Base-by-base conservation (phyloP, 805 yeast species). In the Cyberlindnera samutprakarnensis region DNA sequence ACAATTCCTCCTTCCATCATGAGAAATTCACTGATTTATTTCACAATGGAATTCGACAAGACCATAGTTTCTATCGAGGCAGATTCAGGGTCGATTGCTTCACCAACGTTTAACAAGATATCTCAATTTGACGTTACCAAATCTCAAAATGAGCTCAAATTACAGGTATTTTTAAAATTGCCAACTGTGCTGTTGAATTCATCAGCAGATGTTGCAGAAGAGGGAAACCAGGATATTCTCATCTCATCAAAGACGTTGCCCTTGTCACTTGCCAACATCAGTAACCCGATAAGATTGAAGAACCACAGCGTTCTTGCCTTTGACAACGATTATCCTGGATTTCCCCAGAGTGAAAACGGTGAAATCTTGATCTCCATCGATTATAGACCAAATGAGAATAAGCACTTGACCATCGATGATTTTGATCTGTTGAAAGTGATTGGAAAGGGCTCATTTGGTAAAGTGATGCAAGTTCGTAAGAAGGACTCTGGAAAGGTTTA, bases 391-490 rank as follows among this genome's bases (percentile, higher is more conserved):
- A 64, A 71, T 33, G 71, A 60, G 42, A 74, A 72, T 53, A 73
- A 78, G 42, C 80, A 81, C 30, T 64, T 92, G 30, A 68, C 86
- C 1, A 86, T 92, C 44, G 95, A 87, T 36, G 96, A 90, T 52
- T 90, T 92, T 60, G 95, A 87, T 48, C 62, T 92, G 32, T 68
- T 92, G 45, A 92, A 92, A 59, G 98, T 92, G 15, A 86, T 92
- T 34, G 98, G 98, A 23, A 92, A 92, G 56, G 98, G 98, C 7
- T 87, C 96, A 8, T 92, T 92, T 56, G 98, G 98, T 32, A 92
- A 92, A 60, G 98, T 92, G 33, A 92, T 92, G 97, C 98, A 92
- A 59, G 98, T 92, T 25, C 78, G 87, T 42, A 92, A 92, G 61
- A 85, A 84, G 47, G 98, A 92, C 57, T 92, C 98, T 3, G 81